phyloP scores from a whole-genome alignment of 176 grass and related monocot species.

The Aegilops longissima region DNA sequence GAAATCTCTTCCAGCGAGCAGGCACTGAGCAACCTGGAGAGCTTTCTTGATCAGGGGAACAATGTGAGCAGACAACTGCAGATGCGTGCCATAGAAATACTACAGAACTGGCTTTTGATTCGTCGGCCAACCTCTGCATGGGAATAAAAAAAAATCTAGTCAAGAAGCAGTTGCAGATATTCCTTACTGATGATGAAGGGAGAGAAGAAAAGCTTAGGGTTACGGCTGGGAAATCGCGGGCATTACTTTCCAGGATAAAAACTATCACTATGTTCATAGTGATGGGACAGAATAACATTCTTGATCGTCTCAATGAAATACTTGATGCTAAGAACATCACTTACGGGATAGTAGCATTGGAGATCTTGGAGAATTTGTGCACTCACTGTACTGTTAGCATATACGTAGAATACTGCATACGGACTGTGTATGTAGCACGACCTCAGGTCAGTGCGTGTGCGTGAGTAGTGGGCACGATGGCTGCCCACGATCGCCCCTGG shows the following conservation, averaged over 20 bases:
- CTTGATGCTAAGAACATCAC: neutral
- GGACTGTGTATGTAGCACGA: too few species aligned
- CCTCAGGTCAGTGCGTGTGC: too few species aligned
- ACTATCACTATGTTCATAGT: neutral
- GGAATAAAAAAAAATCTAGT: neutral
- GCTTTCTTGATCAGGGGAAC: neutral
- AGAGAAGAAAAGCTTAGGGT: neutral
- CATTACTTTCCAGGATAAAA: neutral
- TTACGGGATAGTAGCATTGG: neutral
- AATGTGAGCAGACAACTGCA: neutral
- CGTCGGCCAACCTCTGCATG: fast-evolving
- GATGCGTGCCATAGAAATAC: neutral
- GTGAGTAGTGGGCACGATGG: too few species aligned
- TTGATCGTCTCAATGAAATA: neutral
- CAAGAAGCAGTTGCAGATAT: neutral
- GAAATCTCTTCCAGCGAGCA: neutral
- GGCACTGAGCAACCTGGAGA: neutral
- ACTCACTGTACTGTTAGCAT: neutral
- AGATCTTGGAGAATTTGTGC: neutral
- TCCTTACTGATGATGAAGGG: neutral
- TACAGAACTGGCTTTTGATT: neutral
- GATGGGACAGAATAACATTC: neutral
- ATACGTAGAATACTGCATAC: too few species aligned
- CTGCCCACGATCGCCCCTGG: too few species aligned
- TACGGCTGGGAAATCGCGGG: neutral